Conservation (phyloP, 805 yeast species). For the Nakazawaea molendinolei region DNA sequence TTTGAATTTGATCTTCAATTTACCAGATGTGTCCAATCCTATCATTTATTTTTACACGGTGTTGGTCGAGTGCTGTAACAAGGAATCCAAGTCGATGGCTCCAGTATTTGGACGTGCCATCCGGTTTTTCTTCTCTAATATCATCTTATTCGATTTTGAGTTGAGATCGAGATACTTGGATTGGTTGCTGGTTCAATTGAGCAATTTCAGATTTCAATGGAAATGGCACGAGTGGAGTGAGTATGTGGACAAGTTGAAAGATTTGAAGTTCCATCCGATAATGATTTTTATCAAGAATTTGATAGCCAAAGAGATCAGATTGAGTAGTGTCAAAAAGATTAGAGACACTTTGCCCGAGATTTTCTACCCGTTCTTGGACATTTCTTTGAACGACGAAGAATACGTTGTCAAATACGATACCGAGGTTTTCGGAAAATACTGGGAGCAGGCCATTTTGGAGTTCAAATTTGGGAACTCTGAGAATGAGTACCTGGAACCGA, state of each 20-base stretch:
- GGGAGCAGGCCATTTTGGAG: constrained; percentile 18
- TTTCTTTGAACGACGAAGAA: constrained; percentile 29
- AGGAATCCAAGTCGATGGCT: constrained; percentile 79
- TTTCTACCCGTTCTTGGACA: constrained; percentile 41
- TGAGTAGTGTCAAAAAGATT: constrained; percentile 70
- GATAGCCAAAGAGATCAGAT: constrained; percentile 75
- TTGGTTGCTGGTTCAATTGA: constrained; percentile 91
- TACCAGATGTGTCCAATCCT: constrained; percentile 62
- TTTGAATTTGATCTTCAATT: constrained; percentile 65
- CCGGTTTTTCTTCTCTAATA: constrained; percentile 67
- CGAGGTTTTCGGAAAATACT: constrained; percentile 24
- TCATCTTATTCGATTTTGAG: constrained; percentile 69
- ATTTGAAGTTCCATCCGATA: constrained; percentile 61
- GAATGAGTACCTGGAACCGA: constrained; percentile 25
- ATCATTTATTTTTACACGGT: constrained; percentile 78
- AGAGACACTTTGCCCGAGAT: constrained; percentile 63
- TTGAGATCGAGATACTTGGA: constrained; percentile 65
- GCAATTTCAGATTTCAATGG: constrained; percentile 95
- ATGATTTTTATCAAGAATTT: constrained; percentile 68
- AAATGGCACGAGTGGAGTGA: constrained; percentile 93
- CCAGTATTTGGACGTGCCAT: constrained; percentile 93
- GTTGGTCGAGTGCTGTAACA: constrained; percentile 77
- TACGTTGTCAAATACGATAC: constrained; percentile 31
- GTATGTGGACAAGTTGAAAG: constrained; percentile 40
- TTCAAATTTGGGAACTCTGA: constrained; percentile 27